Evolutionary conservation across 2,329 filamentous ascomycete species (phyloP).

Genomic region (Akanthomyces uredinophilus): DNA sequence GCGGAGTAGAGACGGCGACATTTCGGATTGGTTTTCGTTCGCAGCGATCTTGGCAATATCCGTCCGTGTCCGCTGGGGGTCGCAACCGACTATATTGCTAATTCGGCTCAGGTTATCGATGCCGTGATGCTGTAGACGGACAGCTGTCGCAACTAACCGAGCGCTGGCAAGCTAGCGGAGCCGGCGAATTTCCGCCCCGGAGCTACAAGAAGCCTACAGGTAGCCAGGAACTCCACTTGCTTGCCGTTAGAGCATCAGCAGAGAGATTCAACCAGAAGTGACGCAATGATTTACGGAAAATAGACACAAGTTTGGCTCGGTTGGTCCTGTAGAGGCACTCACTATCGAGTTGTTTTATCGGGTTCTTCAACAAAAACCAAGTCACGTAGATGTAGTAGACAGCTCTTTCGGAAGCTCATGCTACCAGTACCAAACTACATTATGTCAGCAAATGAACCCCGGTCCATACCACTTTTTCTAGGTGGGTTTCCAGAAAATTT

Average conservation of each 20-base stretch:
- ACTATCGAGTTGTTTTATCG: too few relatives aligned
- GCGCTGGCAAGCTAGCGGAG: conserved; percentile 1
- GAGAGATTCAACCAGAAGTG: not conserved
- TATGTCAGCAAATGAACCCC: conserved; percentile 9
- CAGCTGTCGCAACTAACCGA: conserved; percentile 1
- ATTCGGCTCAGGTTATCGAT: not conserved
- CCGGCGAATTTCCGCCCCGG: conserved; percentile 17
- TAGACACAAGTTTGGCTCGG: not conserved
- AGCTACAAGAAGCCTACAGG: not conserved
- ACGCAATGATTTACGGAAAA: not conserved
- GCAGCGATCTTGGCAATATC: not conserved
- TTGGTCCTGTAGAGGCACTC: too few relatives aligned
- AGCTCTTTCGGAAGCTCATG: not conserved
- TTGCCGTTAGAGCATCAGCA: not conserved
- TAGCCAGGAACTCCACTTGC: not conserved
- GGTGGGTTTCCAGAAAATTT: not conserved
- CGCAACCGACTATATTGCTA: not conserved
- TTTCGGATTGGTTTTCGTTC: conserved; percentile 22
- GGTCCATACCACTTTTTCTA: not conserved
- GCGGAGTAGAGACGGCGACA: conserved; percentile 50
- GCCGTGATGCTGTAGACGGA: not conserved
- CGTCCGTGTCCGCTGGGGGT: not conserved
- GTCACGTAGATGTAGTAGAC: not conserved
- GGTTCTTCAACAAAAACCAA: too few relatives aligned
- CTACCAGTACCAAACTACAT: not conserved